Base-by-base conservation (phyloP, 441 rosid species). In the Geranium incanum region DNA sequence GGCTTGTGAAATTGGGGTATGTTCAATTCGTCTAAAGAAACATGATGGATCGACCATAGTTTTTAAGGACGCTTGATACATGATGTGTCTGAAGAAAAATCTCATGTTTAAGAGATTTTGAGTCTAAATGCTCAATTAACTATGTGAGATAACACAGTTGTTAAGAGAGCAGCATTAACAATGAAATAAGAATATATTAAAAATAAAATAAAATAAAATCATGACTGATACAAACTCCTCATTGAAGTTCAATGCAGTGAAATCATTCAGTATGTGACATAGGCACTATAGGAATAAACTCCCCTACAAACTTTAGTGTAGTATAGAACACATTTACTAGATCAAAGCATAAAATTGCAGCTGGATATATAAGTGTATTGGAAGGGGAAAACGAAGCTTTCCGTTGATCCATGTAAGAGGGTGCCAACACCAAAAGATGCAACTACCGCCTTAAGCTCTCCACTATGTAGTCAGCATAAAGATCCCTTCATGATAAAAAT, bases 371-470 rank as follows among this genome's bases (percentile, higher is more conserved):
- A 13, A 50, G 33, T 36, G 43, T 19, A 70, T 69, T 72, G 64
- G 9, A 33, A 36, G 16, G 43, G 12, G 33, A 59, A 19, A 50
- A 3, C 64, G 6, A 15, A 19, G 64, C 50, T 43, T 43, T 43
- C 8, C 12, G 12, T 43, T 43, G 8, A 1, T 43, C 45, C 66
- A 57, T 72, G 23, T 36, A 74, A 62, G 38, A 52, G 28, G 23
- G 38, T 66, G 36, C 66, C 68, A 59, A 50, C 18, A 59, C 19
- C 8, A 18, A 23, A 67, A 36, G 60, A 43, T 28, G 68, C 55
- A 36, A 75, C 87, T 89, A 94, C 81, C 94, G 85, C 86, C 99
- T 89, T 77, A 94, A 81, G 84, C 87, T 89, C 86, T 94, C 97
- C 78, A 94, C 89, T 0, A 94, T 88, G 80, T 94, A 94, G 75